Evolutionary conservation across 176 grass and related monocot species (phyloP), one percentile per base, ranked within the genome.

Genomic region (bread wheat (Triticum aestivum)): DNA sequence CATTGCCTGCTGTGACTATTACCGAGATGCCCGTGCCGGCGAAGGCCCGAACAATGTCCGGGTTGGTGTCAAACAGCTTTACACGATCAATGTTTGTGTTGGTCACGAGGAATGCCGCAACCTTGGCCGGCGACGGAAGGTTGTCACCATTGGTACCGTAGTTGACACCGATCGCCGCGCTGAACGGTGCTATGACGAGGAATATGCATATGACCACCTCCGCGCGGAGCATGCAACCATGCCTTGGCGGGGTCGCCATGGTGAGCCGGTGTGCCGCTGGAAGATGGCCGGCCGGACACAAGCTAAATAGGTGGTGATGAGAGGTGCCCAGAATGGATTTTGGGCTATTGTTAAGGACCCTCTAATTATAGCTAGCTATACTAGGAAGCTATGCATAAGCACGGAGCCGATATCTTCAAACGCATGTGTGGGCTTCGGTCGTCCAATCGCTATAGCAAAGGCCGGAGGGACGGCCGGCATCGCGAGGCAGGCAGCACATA

Each of bases 81-180:
- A 95, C 91, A 9, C 91, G 93, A 89, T 98, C 84, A 62, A 98
- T 89, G 84, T 33, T 65, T 26, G 96, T 98, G 84, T 52, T 61
- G 42, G 88, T 87, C 3, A 88, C 67, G 38, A 98, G 82, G 80
- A 95, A 98, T 18, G 78, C 35, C 14, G 93, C 89, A 14, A 95
- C 93, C 49, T 83, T 85, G 0, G 86, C 34, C 34, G 89, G 91
- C 49, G 91, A 86, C 3, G 83, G 91, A 13, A 98, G 86, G 73
- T 98, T 98, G 85, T 98, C 83, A 9, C 85, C 95, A 44, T 93
- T 87, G 29, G 91, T 89, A 34, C 93, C 96, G 58, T 98, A 98
- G 89, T 98, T 98, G 14, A 95, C 96, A 70, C 96, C 96, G 61
- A 98, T 95, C 30, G 85, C 87, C 12, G 41, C 4, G 37, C 76